Conservation (phyloP, 1,284 basidiomycete genomes). For the Cryptococcus maquisensis region DNA sequence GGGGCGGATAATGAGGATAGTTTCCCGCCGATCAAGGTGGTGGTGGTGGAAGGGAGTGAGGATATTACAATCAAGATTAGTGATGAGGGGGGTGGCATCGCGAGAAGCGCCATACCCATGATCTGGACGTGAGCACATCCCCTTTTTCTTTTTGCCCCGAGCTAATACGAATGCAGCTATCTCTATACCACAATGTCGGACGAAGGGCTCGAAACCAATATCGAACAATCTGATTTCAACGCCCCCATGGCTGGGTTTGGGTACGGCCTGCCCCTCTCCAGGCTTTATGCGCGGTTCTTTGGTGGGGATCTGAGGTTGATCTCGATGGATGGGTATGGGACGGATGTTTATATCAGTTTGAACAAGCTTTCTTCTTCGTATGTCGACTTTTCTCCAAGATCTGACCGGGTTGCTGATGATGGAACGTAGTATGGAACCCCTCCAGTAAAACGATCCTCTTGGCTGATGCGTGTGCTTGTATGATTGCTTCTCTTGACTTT, state of each 20-base stretch:
- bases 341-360: slow-evolving; percentile 52
- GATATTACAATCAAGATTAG: slow-evolving; percentile 99
- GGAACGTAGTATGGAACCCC: not conserved
- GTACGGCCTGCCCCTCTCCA: slow-evolving; percentile 7
- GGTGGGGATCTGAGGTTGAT: slow-evolving; percentile 92
- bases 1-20: slow-evolving; percentile 69
- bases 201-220: slow-evolving; percentile 79
- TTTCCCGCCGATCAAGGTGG: slow-evolving; percentile 93
- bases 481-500: too few species aligned
- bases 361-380: slow-evolving; percentile 45
- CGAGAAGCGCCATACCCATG: slow-evolving; percentile 86
- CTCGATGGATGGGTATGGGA: slow-evolving; percentile 95
- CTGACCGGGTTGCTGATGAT: not conserved
- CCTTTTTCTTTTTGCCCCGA: not conserved
- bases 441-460: not conserved
- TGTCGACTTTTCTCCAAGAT: not conserved
- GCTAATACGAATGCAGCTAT: slow-evolving; percentile 12
- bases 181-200: slow-evolving; percentile 96
- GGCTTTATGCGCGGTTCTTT: slow-evolving; percentile 88
- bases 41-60: slow-evolving; percentile 87
- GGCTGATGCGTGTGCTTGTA: too few species aligned
- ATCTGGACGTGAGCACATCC: slow-evolving; percentile 87
- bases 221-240: slow-evolving; percentile 89
- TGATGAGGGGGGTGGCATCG: slow-evolving; percentile 94
- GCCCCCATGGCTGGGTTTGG: slow-evolving; percentile 98